These are phyloP conservation scores for Lenwebbia sp. DNA, from an alignment of 345 rosid genomes.

Conservation along the genomic window DNA sequence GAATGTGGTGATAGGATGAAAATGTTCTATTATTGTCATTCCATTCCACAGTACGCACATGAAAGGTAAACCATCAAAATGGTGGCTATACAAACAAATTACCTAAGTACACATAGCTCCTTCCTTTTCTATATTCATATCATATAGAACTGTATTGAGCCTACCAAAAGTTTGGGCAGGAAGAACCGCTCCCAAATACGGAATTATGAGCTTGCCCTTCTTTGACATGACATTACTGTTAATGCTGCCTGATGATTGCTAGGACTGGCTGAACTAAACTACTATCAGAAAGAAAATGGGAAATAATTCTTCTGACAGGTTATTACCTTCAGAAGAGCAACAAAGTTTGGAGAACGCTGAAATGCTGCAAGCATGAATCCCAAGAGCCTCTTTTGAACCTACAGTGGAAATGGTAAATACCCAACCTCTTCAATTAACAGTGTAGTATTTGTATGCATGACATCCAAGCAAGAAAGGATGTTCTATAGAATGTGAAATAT, in stretches of 20 bases:
- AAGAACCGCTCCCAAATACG: neutral
- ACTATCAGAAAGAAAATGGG: neutral
- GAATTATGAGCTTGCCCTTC: neutral
- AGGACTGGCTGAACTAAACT: neutral
- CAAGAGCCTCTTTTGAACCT: constrained; percentile 74
- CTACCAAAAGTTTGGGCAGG: neutral
- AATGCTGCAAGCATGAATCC: constrained; percentile 89
- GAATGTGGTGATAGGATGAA: neutral
- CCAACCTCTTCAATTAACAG: neutral
- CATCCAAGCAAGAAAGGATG: neutral
- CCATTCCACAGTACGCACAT: neutral
- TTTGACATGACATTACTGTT: neutral
- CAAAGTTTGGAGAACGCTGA: constrained; percentile 70
- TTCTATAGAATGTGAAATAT: neutral
- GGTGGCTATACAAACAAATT: neutral
- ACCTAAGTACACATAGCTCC: neutral
- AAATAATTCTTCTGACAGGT: neutral
- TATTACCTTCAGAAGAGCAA: constrained; percentile 73
- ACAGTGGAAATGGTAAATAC: constrained; percentile 2
- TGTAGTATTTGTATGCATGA: neutral
- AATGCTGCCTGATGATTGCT: neutral
- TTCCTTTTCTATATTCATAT: neutral
- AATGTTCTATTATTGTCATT: neutral
- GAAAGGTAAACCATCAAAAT: neutral
- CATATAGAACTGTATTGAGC: neutral